These are phyloP conservation scores for Crithidia brevicula DNA, from an alignment of 208 protist species.

Conservation along the genomic window DNA sequence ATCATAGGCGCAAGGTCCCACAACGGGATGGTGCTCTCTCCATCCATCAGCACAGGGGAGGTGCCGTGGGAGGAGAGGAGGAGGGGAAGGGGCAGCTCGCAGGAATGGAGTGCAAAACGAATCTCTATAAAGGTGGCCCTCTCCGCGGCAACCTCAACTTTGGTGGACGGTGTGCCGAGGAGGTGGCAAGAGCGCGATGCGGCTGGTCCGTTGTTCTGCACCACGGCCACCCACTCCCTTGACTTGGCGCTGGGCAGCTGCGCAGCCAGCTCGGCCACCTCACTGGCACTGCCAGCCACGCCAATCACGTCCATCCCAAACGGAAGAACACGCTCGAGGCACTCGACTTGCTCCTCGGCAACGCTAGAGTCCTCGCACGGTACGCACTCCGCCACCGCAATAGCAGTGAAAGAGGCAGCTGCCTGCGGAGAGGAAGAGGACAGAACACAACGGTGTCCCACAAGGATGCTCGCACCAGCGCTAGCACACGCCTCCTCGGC, in stretches of 20 bases:
- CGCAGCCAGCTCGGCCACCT: conserved; percentile 17
- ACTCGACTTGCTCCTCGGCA: conserved; percentile 71
- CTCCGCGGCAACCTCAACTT: conserved; percentile 17
- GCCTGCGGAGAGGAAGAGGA: background rate
- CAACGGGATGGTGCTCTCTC: conserved; percentile 20
- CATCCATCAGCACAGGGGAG: conserved; percentile 15
- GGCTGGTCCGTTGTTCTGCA: background rate
- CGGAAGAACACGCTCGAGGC: conserved; percentile 68
- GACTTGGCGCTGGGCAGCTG: conserved; percentile 25
- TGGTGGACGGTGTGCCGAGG: conserved; percentile 1
- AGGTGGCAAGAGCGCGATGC: background rate
- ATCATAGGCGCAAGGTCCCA: background rate
- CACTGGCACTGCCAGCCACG: conserved; percentile 14
- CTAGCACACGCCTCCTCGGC: too few species aligned
- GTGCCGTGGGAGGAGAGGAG: conserved; percentile 13
- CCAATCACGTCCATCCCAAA: conserved; percentile 69
- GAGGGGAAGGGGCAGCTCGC: conserved; percentile 9
- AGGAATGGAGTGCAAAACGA: conserved; percentile 26
- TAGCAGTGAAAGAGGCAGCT: background rate
- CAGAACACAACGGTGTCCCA: conserved; percentile 25
- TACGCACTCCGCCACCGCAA: conserved; percentile 45
- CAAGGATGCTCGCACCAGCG: conserved; percentile 8
- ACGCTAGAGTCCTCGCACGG: conserved; percentile 50
- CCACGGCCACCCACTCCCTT: conserved; percentile 37
- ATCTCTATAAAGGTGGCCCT: conserved; percentile 17